Evolutionary conservation across 495 filamentous ascomycete species (phyloP), one percentile per base, ranked within the genome.

Genomic region (Hyaloscypha hepaticicola): DNA sequence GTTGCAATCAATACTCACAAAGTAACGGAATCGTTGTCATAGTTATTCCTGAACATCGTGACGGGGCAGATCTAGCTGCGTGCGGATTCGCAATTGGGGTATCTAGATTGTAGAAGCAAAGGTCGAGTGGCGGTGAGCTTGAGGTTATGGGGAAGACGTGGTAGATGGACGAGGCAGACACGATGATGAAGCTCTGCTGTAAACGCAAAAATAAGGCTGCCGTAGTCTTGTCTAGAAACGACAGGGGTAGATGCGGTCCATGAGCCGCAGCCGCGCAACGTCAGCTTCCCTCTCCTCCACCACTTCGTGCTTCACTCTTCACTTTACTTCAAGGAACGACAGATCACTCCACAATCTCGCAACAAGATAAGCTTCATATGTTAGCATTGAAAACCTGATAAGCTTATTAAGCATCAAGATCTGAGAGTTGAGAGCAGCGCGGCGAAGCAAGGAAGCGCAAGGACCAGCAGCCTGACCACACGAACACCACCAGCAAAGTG

Each of bases 21-120:
- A 80, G 95, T 99, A 78, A 99, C 94, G 34, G 93, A 93, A 81
- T 99, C 95, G 85, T 98, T 99, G 81, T 99, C 95, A 84, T 99
- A 99, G 80, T 98, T 97, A 82, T 99, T 99, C 79, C 95, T 86
- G 83, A 99, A 99, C 95, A 99, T 99, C 65, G 74, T 87, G 80
- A 63, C 57, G 58, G 55, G 11, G 58, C 53, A 67, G 64, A 55
- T 67, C 48, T 60, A 67, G 50, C 60, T 60, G 58, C 63, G 27
- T 16, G 27, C 24, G 16, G n/a, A 24, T 49, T 57, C 28, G n/a
- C 16, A 55, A 58, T 45, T 26, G 50, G 41, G 45, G 60, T 61
- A 58, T 58, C 61, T 48, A 59, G 55, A 27, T 65, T 57, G 24
- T 24, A n/a, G 50, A n/a, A 24, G 27, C 29, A 55, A 27, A 59